Evolutionary conservation across 2,329 filamentous ascomycete species (phyloP), one percentile per base, ranked within the genome.

Genomic region (Alternaria triticina): DNA sequence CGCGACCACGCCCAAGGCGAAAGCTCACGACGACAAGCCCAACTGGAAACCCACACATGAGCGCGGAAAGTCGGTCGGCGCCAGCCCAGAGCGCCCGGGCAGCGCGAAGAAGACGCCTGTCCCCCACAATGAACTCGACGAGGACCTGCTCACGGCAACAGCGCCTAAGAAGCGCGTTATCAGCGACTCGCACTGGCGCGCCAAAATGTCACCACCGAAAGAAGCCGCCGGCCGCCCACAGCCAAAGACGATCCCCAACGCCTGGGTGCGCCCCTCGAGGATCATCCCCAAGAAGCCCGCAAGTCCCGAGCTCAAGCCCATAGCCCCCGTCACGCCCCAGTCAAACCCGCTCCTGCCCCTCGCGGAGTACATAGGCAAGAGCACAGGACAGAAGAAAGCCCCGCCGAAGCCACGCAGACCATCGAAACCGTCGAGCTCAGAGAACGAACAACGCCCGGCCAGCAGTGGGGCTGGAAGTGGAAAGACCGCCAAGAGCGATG

Each of bases 121-220:
- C 20, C 67, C 68, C 33, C 76, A 76, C 65, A 81, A 80, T 54
- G 79, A 81, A 60, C 72, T 83, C 49, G 78, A 83, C 54, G 77
- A 80, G 12, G 83, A 85, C 9, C 79, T 78, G 64, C 83, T 76
- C 75, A 83, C 81, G 71, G 85, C 81, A 76, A 88, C 84, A 54
- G 88, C 92, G 49, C 95, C 95, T 15, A 94, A 93, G 82, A 97
- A 97, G 85, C 89, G 94, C 67, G 93, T 98, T 57, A 89, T 97
- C 65, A 97, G 94, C 77, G 95, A 98, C 81, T 91, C 92, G 58
- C 92, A 97, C 81, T 98, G 95, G 92, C 78, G 79, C 61, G 88
- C 88, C 81, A 90, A 89, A 74, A 73, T 74, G 59, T 76, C 77
- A 6, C 75, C 77, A 28, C 74, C 76, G 5, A 80, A 80, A 44